Evolutionary conservation across 2,329 filamentous ascomycete species (phyloP), one percentile per base, ranked within the genome.

Genomic region (Colletotrichum sp.): DNA sequence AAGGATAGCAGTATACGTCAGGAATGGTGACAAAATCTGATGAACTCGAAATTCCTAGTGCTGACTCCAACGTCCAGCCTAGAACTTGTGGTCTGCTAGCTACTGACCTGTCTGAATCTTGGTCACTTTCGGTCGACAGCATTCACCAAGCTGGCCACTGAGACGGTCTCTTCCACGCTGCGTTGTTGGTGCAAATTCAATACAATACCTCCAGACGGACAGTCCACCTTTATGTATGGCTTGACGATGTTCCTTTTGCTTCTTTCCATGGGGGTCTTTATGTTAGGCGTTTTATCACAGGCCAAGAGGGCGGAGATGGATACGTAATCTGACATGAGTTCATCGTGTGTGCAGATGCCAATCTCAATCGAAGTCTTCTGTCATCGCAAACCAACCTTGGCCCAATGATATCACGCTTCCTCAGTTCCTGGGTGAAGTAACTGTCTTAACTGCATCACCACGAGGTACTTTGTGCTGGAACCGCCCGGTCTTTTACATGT

Each of bases 171-270:
- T 49, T 49, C n/a, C 12, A 49, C 10, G n/a, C 44, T 21, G n/a
- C n/a, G 9, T 4, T 4, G 3, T 49, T 6, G 5, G 3, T n/a
- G 9, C 6, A 6, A 12, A n/a, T 21, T 21, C 10, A 13, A 0
- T 21, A 49, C 6, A 2, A 49, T 1, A 12, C 39, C 18, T n/a
- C 39, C 18, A 44, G 9, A 44, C 8, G 18, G 18, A n/a, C 18
- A 44, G 18, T n/a, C 3, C 39, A n/a, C 39, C 9, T n/a, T n/a
- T 12, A n/a, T 12, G 39, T 21, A 1, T 21, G 44, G 16, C n/a
- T 6, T n/a, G 3, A 49, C 4, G 44, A 21, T 49, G 6, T n/a
- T n/a, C 5, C 36, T 39, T 39, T 6, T 5, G 44, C 8, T 21
- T 13, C 10, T 21, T 13, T 49, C 6, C 10, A 49, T 4, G 44